Evolutionary conservation across 768 basidiomycete species (phyloP).

Genomic region (Phallus indusiatus): DNA sequence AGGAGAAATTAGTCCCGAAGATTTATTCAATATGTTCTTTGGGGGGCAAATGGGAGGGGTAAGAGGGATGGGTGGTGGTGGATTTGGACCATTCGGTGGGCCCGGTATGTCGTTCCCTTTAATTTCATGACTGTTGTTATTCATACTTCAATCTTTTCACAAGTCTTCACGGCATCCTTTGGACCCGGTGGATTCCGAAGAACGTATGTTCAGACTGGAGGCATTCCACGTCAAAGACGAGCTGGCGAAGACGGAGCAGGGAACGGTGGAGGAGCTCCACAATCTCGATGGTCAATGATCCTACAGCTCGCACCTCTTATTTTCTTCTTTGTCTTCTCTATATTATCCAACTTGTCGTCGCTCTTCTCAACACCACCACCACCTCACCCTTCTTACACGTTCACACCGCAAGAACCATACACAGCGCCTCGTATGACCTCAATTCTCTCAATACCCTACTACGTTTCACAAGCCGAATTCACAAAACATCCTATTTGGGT

Average conservation of each 20-base stretch:
- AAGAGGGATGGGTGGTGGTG: slow-evolving; percentile 39
- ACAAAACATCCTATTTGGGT: slow-evolving; percentile 66
- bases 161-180: slow-evolving; percentile 71
- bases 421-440: slow-evolving; percentile 65
- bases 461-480: slow-evolving; percentile 73
- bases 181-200: slow-evolving; percentile 78
- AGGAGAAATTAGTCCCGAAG: slow-evolving; percentile 88
- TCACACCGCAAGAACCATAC: slow-evolving; percentile 48
- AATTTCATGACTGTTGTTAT: background rate
- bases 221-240: slow-evolving; percentile 22
- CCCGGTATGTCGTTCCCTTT: slow-evolving; percentile 26
- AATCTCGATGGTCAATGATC: slow-evolving; percentile 50
- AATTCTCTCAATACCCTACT: slow-evolving; percentile 67
- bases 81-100: slow-evolving; percentile 39
- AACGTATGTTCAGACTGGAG: slow-evolving; percentile 42
- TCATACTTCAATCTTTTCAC: slow-evolving; percentile 11
- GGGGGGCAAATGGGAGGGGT: slow-evolving; percentile 33
- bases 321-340: slow-evolving; percentile 74
- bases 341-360: slow-evolving; percentile 71
- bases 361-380: slow-evolving; percentile 56
- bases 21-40: slow-evolving; percentile 98
- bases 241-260: slow-evolving; percentile 12
- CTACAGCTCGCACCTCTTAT: slow-evolving; percentile 79
- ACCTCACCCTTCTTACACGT: slow-evolving; percentile 77
- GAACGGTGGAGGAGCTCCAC: slow-evolving; percentile 27